These are phyloP conservation scores for Fomitopsis betulina DNA, from an alignment of 1,284 basidiomycete genomes.

Conservation along the genomic window DNA sequence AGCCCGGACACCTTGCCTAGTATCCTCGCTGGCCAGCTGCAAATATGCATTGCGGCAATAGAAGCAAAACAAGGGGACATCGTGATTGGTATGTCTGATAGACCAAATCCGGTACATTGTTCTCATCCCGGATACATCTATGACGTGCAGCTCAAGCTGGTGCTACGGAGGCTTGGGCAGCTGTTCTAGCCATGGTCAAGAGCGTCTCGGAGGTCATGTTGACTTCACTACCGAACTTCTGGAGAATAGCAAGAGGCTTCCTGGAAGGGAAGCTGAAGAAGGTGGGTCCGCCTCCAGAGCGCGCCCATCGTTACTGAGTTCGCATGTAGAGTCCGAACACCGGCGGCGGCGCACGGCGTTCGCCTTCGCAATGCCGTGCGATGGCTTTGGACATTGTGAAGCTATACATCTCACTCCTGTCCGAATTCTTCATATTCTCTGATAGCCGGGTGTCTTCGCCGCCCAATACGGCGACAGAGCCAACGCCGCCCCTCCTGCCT, in stretches of 20 bases:
- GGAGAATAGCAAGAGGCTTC: slow-evolving; percentile 88
- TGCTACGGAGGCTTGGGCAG: slow-evolving; percentile 81
- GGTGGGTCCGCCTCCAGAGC: slow-evolving; percentile 36
- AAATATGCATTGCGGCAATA: slow-evolving; percentile 49
- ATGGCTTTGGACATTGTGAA: slow-evolving; percentile 93
- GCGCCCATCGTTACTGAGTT: background rate
- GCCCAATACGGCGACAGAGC: slow-evolving; percentile 27
- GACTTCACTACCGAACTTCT: slow-evolving; percentile 83
- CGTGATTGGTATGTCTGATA: slow-evolving; percentile 50
- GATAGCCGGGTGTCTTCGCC: slow-evolving; percentile 60
- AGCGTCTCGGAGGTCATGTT: slow-evolving; percentile 66
- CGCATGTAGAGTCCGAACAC: slow-evolving; percentile 17
- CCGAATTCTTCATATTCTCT: slow-evolving; percentile 88
- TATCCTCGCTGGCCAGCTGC: slow-evolving; percentile 51
- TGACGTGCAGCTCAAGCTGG: slow-evolving; percentile 28
- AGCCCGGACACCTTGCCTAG: slow-evolving; percentile 36
- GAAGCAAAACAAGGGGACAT: slow-evolving; percentile 62
- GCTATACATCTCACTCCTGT: slow-evolving; percentile 82
- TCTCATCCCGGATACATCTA: background rate
- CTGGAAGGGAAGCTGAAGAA: slow-evolving; percentile 90
- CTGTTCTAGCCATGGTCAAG: slow-evolving; percentile 71
- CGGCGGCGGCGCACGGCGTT: slow-evolving; percentile 45
- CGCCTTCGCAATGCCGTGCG: slow-evolving; percentile 78
- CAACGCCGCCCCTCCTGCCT: slow-evolving; percentile 65
- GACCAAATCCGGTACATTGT: background rate